Base-by-base conservation (phyloP, 2,329 filamentous ascomycete species). In the Colletotrichum incanum region DNA sequence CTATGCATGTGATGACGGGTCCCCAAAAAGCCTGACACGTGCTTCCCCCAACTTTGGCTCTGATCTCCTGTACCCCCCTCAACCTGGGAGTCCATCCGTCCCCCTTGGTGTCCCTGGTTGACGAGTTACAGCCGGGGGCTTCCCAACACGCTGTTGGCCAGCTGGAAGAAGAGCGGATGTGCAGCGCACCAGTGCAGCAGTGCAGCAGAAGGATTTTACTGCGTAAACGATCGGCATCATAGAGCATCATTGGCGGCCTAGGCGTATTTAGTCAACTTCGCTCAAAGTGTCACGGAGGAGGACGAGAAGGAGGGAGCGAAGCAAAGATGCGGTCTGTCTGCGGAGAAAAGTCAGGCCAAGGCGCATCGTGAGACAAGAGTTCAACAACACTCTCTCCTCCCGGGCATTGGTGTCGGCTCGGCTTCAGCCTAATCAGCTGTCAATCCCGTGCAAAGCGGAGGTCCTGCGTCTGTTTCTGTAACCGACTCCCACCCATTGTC, bases 1-100 rank as follows among this genome's bases (percentile, higher is more conserved):
- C 37, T 8, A 70, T 67, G 73, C 73, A 74, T 74, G 73, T 74
- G 73, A 74, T 71, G 63, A 58, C 50, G 71, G 56, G 60, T 37
- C 64, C 64, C 37, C 58, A 28, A 67, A 61, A 65, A 52, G 39
- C 68, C 71, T 74, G 64, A 73, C 73, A 74, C 73, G 71, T 74
- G 73, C 73, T 73, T 71, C 67, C 61, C 61, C 71, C 63, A 65
- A 52, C 54, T 59, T 59, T 66, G 65, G 56, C 31, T 54, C 56
- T 67, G 65, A 65, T 67, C 58, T 60, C 45, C 55, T 70, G 47
- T 28, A 47, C 23, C 23, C 54, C 54, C n/a, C 47, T 28, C 23
- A 23, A 31, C 26, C 49, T 52, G 26, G 26, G 26, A 16, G 26
- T 31, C 49, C 26, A 26, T 34, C 9, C 28, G 7, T 11, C 11